Conservation (phyloP, 805 yeast species). For the Teunomyces gatunensis region DNA sequence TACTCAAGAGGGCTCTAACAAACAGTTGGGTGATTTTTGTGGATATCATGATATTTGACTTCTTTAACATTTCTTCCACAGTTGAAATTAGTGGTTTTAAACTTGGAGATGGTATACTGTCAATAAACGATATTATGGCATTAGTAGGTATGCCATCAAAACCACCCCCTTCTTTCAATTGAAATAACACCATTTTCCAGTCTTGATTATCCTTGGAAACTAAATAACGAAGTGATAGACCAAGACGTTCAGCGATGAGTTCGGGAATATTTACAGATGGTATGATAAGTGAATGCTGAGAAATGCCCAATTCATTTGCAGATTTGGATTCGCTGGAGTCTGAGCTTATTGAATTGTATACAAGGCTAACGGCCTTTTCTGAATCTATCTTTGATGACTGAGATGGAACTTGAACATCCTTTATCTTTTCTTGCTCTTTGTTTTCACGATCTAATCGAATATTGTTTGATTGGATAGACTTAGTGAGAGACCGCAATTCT, state of each 20-base stretch:
- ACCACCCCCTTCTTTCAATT: constrained; percentile 35
- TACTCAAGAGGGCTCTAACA: constrained; percentile 33
- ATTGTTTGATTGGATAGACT: neutral
- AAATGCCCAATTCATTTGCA: constrained; percentile 10
- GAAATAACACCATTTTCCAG: constrained; percentile 48
- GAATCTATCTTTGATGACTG: constrained; percentile 13
- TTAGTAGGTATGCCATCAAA: constrained; percentile 25
- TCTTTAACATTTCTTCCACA: constrained; percentile 35
- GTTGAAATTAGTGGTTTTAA: constrained; percentile 31
- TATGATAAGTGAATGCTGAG: constrained; percentile 12
- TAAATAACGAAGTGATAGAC: constrained; percentile 39
- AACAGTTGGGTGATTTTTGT: constrained; percentile 34
- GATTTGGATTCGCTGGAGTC: neutral
- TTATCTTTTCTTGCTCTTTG: constrained; percentile 15
- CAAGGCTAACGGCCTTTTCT: constrained; percentile 6
- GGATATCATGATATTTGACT: constrained; percentile 30
- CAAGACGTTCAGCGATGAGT: constrained; percentile 33
- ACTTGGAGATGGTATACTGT: constrained; percentile 40
- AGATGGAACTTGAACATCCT: constrained; percentile 15
- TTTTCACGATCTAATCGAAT: constrained; percentile 6
- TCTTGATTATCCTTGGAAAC: constrained; percentile 39
- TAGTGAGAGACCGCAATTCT: constrained; percentile 29
- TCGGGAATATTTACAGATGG: constrained; percentile 33
- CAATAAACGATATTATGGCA: constrained; percentile 38
- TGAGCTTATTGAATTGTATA: constrained; percentile 11